phyloP scores from a whole-genome alignment of 768 basidiomycete species.

The Lactifluus piperatus region DNA sequence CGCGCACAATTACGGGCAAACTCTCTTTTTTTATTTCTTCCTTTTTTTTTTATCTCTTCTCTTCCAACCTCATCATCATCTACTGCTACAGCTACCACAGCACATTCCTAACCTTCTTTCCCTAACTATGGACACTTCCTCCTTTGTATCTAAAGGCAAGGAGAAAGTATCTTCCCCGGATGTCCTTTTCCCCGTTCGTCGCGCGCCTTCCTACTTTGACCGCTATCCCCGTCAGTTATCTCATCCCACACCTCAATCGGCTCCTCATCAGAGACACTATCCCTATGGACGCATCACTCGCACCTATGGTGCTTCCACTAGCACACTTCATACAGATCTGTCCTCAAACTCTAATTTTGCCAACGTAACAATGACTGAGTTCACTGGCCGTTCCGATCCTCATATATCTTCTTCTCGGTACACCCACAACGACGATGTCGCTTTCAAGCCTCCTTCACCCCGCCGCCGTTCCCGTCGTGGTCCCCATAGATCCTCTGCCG shows the following conservation, averaged over 20 bases:
- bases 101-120: not conserved
- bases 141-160: slow-evolving; percentile 20
- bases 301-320: not conserved
- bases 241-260: slow-evolving; percentile 25
- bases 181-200: slow-evolving; percentile 17
- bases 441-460: slow-evolving; percentile 2
- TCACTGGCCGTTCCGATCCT: slow-evolving; percentile 3
- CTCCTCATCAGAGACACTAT: not conserved
- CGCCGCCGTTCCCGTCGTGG: slow-evolving; percentile 14
- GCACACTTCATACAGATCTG: slow-evolving; percentile 7
- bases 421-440: slow-evolving; percentile 4
- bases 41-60: too few relatives aligned
- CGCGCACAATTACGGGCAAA: too few relatives aligned
- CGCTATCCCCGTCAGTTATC: slow-evolving; percentile 42
- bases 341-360: slow-evolving; percentile 17
- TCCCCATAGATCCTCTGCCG: slow-evolving; percentile 2
- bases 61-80: too few relatives aligned
- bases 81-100: not conserved
- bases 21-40: too few relatives aligned
- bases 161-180: slow-evolving; percentile 27
- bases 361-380: not conserved
- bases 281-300: slow-evolving; percentile 1
- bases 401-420: not conserved
- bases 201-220: slow-evolving; percentile 24
- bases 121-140: not conserved